Evolutionary conservation across 2,329 filamentous ascomycete species (phyloP).

Genomic region (Xylaria sp.): DNA sequence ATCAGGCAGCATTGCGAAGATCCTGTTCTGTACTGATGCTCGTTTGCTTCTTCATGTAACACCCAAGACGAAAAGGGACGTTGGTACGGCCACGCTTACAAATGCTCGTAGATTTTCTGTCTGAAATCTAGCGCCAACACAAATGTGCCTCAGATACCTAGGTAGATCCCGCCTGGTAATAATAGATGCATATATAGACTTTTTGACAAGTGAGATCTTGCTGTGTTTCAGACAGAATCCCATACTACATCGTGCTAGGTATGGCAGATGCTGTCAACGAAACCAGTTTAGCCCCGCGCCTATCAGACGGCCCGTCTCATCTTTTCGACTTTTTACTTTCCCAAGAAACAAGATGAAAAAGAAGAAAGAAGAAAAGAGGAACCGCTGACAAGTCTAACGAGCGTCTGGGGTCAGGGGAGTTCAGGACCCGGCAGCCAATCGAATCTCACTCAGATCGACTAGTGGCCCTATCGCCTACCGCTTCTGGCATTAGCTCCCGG

Average conservation of each 20-base stretch:
- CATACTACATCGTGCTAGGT: not conserved
- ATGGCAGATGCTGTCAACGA: not conserved
- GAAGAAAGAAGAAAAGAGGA: slow-evolving; percentile 15
- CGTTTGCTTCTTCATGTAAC: not conserved
- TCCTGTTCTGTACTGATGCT: not conserved
- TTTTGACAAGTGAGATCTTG: not conserved
- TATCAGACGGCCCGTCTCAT: not conserved
- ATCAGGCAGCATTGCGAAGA: not conserved
- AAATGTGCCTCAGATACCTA: too few relatives aligned
- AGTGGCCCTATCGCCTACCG: slow-evolving; percentile 10
- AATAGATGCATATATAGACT: not conserved
- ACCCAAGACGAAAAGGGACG: not conserved
- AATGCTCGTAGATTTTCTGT: too few relatives aligned
- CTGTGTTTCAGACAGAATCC: not conserved
- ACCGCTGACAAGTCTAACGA: slow-evolving; percentile 22
- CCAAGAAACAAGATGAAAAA: slow-evolving; percentile 8
- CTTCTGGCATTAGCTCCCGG: slow-evolving; percentile 21
- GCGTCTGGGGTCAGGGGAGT: slow-evolving; percentile 17
- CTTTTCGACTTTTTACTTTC: not conserved
- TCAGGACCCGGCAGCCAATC: slow-evolving; percentile 22
- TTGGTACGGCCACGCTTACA: too few relatives aligned
- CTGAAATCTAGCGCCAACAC: too few relatives aligned
- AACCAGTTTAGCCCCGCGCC: not conserved
- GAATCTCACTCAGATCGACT: slow-evolving; percentile 20
- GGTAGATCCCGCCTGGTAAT: not conserved